Evolutionary conservation across 306 rosid genomes (phyloP), one percentile per base, ranked within the genome.

Genomic region (Lathyrus oleraceus): DNA sequence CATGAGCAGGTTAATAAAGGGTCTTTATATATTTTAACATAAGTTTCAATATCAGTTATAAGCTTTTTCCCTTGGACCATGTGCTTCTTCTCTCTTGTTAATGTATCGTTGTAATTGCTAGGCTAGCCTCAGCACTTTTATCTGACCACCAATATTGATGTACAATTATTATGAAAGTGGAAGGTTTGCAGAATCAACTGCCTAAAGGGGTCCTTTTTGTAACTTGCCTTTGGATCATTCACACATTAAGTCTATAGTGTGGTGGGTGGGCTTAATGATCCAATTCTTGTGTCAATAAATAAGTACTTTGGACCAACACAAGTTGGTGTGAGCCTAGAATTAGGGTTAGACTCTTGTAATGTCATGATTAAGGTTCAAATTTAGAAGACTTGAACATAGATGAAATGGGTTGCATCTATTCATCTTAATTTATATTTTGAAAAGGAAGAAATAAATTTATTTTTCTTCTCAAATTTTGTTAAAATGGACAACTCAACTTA

Each of bases 81-180:
- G 81, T 79, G 86, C 66, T 23, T 47, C 70, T 69, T 58, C 70
- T 67, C 65, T 61, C 49, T 59, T n/a, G 67, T 68, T 40, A 19
- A 47, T 61, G 39, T 38, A 62, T 68, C 74, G 23, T 45, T 80
- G 81, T 76, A 76, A 70, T 75, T 65, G 60, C 40, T 30, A 39
- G 52, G 54, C 72, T n/a, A 48, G 39, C 36, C 38, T 68, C 64
- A 75, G 60, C 56, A 71, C 81, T 83, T 76, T 83, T 63, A 69
- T 58, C 84, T 79, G 84, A 77, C 75, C 74, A 79, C 30, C 74
- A 70, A 71, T 71, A 74, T 66, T 72, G 83, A 14, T 71, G 81
- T 82, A 79, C 84, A 72, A 83, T 79, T 66, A 83, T 83, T 76
- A 76, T 67, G 63, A 76, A 76, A 67, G 77, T 72, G 77, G 81